A percentile compares a stretch with the other conserved stretches of the same genome.
These are phyloP conservation scores for Eleusine indica DNA, from an alignment of 176 grass and related monocot genomes.

Conservation along the genomic window DNA sequence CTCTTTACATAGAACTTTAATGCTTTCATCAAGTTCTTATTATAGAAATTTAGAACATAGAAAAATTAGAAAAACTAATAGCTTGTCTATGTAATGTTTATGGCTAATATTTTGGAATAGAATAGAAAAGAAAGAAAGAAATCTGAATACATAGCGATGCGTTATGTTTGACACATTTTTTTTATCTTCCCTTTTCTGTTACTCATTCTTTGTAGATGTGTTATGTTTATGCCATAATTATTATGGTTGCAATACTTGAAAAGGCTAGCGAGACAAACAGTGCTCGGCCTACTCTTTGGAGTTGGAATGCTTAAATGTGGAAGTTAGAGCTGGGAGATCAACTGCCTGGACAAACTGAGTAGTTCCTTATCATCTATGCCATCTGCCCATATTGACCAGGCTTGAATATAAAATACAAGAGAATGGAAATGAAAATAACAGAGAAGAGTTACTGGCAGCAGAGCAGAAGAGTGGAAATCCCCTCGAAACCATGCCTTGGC, in stretches of 20 bases:
- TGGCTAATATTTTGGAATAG: neutral
- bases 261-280: neutral
- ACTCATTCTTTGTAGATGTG: conserved; percentile 3
- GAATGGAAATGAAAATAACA: neutral
- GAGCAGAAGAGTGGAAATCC: neutral
- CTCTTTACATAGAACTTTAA: neutral
- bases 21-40: conserved; percentile 15
- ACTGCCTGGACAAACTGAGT: neutral
- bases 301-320: neutral
- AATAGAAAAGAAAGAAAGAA: neutral
- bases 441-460: neutral
- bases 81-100: neutral
- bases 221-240: conserved; percentile 6
- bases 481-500: neutral
- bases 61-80: conserved; percentile 14
- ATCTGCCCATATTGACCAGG: neutral
- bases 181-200: neutral
- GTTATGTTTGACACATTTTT: neutral
- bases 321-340: neutral
- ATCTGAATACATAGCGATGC: conserved; percentile 1
- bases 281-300: neutral
- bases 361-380: neutral
- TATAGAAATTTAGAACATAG: neutral
- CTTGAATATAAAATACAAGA: neutral
- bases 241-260: neutral